Evolutionary conservation across 495 filamentous ascomycete genomes (phyloP), one percentile per base, ranked within the genome.

Genomic region (Xylona heveae): DNA sequence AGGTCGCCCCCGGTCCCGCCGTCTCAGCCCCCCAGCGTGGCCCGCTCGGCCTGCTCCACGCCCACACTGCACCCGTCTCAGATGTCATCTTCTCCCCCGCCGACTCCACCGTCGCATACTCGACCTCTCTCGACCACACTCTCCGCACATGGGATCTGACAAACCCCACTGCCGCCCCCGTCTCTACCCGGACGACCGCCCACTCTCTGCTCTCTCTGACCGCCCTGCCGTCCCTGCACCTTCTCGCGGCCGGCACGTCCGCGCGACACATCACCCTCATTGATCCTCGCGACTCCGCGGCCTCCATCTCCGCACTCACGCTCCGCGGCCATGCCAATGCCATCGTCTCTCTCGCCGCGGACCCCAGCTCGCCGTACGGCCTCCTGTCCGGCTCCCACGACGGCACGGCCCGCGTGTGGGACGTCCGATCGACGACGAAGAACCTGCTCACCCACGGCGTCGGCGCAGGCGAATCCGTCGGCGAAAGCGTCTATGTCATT

Each of bases 391-490:
- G 73, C 10, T 72, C 71, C 17, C 77, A 88, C 53, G 88, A 97
- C 51, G 83, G 88, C 3, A 91, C 81, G 6, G 80, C 74, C 49
- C 63, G 80, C 23, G 63, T 94, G 22, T 97, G 88, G 88, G 88
- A 97, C 60, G 65, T 94, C 39, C 62, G 88, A 20, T 68, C 66
- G 31, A 68, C 65, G 38, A 71, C 69, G 42, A 33, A 74, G 14
- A 17, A 13, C 8, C 28, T 71, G 38, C 61, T 66, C 27, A 56
- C 59, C 35, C 62, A 61, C 38, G 60, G 55, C 19, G 52, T 36
- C 6, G 13, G 56, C n/a, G 43, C 56, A 30, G 64, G 74, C 19
- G 54, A 62, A 45, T n/a, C n/a, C n/a, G 72, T 90, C 14, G 69
- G 79, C 35, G 73, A 90, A 52, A 67, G 71, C 38, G 73, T 88